A percentile compares a stretch with the other conserved stretches of the same genome.
Conservation (phyloP, 2,329 filamentous ascomycete genomes). For the Diaporthe aspalathi region DNA sequence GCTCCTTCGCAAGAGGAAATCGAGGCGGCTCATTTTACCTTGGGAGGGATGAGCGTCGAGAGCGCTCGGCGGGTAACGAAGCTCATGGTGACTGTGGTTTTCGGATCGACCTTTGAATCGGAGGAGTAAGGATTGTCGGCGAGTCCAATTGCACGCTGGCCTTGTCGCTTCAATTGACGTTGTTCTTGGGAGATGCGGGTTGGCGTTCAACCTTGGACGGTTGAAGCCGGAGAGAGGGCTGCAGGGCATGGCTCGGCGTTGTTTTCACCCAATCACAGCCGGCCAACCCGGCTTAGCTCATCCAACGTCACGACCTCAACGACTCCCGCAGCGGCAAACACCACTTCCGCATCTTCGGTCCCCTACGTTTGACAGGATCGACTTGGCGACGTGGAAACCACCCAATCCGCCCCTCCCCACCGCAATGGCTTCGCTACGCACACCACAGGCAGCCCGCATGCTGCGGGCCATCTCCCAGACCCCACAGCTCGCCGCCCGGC, state of each 20-base stretch:
- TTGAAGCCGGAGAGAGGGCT: conserved; percentile 33
- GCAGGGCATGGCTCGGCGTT: conserved; percentile 49
- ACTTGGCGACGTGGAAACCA: conserved; percentile 24
- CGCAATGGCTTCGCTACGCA: conserved; percentile 75
- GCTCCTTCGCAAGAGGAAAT: conserved; percentile 28
- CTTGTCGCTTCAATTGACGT: conserved; percentile 42
- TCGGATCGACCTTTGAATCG: conserved; percentile 24
- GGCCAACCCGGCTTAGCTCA: conserved; percentile 20
- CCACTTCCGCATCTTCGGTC: conserved; percentile 34
- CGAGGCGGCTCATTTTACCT: conserved; percentile 70
- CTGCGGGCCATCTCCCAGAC: conserved; percentile 59
- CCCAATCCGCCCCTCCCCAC: conserved; percentile 46
- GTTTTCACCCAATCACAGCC: conserved; percentile 48
- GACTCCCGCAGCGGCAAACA: conserved; percentile 5
- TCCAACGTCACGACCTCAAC: conserved; percentile 34
- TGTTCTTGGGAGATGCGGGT: conserved; percentile 30
- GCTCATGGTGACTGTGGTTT: conserved; percentile 78
- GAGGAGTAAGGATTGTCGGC: conserved; percentile 41
- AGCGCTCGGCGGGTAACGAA: conserved; percentile 90
- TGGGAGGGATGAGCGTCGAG: conserved; percentile 98
- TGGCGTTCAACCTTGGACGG: conserved; percentile 36
- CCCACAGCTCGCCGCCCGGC: conserved; percentile 59
- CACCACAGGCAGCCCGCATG: conserved; percentile 63
- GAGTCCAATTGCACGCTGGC: conserved; percentile 51
- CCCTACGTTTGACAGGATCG: conserved; percentile 16